Conservation (phyloP, 176 grass and related monocot genomes). For the Paspalum notatum region DNA sequence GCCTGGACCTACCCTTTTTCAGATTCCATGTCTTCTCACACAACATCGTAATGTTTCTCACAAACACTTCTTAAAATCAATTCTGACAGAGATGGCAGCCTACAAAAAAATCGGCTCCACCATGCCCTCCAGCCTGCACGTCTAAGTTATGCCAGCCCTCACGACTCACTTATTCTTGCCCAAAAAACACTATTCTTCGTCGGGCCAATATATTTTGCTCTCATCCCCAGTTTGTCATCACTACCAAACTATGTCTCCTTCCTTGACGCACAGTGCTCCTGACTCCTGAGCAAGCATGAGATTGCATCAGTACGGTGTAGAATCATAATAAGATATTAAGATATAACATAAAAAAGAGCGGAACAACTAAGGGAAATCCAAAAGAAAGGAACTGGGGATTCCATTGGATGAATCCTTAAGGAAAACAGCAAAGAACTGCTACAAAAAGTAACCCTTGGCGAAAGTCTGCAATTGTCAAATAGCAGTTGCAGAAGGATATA, state of each 20-base stretch:
- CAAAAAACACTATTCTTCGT: too few species aligned
- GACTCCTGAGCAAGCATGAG: constrained; percentile 47
- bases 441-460: constrained; percentile 34
- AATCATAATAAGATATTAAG: constrained; percentile 40
- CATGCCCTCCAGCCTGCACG: constrained; percentile 52
- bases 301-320: constrained; percentile 28
- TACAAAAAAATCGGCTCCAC: constrained; percentile 55
- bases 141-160: constrained; percentile 56
- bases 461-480: constrained; percentile 6
- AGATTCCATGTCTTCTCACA: background rate
- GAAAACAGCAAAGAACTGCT: constrained; percentile 35
- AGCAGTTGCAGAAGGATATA: constrained; percentile 9
- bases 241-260: constrained; percentile 24
- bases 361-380: constrained; percentile 39
- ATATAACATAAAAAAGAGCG: constrained; percentile 29
- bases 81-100: constrained; percentile 39
- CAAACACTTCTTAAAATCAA: background rate
- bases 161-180: constrained; percentile 2
- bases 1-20: background rate
- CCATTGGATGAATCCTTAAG: too few species aligned
- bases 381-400: constrained; percentile 39
- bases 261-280: constrained; percentile 12
- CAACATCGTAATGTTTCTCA: background rate
- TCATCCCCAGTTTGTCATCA: constrained; percentile 41
- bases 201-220: too few species aligned